Evolutionary conservation across 768 basidiomycete species (phyloP), one percentile per base, ranked within the genome.

Genomic region (Favolaschia claudopus): DNA sequence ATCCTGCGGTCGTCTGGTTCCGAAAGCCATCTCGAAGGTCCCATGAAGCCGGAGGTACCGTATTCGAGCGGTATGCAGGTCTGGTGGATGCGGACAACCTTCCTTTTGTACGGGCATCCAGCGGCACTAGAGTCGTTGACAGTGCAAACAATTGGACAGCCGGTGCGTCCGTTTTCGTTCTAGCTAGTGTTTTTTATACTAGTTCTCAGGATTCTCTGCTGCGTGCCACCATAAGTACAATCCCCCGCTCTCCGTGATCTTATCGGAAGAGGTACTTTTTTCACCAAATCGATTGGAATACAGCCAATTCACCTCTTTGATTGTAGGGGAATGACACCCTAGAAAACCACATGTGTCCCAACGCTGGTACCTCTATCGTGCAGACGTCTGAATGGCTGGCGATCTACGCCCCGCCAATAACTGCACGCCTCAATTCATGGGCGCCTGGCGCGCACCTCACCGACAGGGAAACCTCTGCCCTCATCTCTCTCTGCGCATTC

Each of bases 401-500:
- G 13, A 75, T 74, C 12, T 93, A 84, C 62, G 82, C 81, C 1
- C 75, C 82, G 0, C 72, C 82, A 0, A 86, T 92, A 34, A 84
- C 83, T 0, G 71, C 75, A 1, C 83, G 86, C 22, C 75, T 95
- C 33, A 89, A 91, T 66, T 25, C 67, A 15, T 81, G 79, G 29
- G 84, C 90, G 0, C 85, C 86, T 2, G 89, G 87, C 25, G 87
- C 88, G 2, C 77, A 83, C 25, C 73, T 96, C 24, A 78, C 75
- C 1, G 64, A 81, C 13, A 53, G 61, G 6, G 90, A 96, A 62
- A 74, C 86, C 2, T 75, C 78, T 46, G 79, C 76, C 55, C 76
- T 95, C 31, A 85, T 93, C 71, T 82, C 86, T 2, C 76, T 95
- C 39, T 96, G 95, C 68, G 82, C 92, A 0, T 93, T 95, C 67